Conservation (phyloP, 2,329 filamentous ascomycete genomes). For the Rutstroemia sp. region DNA sequence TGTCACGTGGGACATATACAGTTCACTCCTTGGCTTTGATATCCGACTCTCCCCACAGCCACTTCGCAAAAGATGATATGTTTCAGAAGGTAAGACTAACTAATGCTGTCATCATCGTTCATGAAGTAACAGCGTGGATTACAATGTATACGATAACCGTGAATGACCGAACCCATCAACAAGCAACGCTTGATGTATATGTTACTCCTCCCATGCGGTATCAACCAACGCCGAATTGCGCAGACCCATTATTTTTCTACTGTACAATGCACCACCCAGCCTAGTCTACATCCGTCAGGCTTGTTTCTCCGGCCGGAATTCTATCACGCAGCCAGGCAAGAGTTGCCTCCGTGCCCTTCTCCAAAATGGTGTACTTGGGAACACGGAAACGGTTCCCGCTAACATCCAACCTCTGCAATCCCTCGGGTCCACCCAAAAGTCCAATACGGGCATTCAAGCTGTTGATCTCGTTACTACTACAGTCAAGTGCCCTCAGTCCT, state of each 20-base stretch:
- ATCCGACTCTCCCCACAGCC: no score
- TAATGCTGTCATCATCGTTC: not conserved
- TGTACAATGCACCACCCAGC: not conserved
- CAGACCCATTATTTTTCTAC: not conserved
- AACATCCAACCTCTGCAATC: constrained; percentile 64
- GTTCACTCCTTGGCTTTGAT: no score
- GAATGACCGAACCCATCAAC: constrained; percentile 3
- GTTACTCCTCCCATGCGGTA: constrained; percentile 1
- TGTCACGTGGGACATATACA: not conserved
- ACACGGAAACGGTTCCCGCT: constrained; percentile 83
- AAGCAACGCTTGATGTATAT: not conserved
- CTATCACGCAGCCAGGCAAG: constrained; percentile 73
- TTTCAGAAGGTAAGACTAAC: not conserved
- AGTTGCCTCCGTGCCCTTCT: constrained; percentile 80
- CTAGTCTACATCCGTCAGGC: constrained; percentile 16
- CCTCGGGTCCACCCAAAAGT: constrained; percentile 55
- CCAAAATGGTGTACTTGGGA: constrained; percentile 74
- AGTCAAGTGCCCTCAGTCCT: constrained; percentile 70
- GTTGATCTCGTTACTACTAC: constrained; percentile 80
- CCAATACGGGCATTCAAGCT: constrained; percentile 75
- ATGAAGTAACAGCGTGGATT: constrained; percentile 10
- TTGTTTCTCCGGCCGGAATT: constrained; percentile 47
- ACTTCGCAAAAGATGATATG: not conserved
- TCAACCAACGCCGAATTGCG: not conserved
- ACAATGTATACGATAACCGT: constrained; percentile 3